Conservation (phyloP, 352 stramenopile genomes). For the Globisporangium heterothallicum region DNA sequence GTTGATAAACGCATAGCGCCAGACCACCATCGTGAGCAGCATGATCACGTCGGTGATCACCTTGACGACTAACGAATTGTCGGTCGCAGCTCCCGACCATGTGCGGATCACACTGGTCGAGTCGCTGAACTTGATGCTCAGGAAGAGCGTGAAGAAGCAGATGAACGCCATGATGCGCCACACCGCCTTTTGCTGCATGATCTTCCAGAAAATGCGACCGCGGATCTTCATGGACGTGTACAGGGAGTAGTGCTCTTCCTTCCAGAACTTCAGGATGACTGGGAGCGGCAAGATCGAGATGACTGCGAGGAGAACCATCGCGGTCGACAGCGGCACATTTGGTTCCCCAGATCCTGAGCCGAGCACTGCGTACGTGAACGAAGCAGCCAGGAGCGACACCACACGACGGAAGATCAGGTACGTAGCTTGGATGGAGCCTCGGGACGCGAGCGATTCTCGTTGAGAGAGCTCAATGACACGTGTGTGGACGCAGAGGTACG, state of each 20-base stretch:
- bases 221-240: conserved; percentile 55
- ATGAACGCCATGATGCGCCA: conserved; percentile 54
- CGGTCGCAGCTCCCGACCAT: conserved; percentile 9
- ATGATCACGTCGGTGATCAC: conserved; percentile 14
- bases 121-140: conserved; percentile 26
- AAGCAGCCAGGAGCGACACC: conserved; percentile 45
- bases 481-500: conserved; percentile 57
- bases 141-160: conserved; percentile 43
- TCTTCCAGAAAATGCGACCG: conserved; percentile 64
- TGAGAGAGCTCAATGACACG: conserved; percentile 61
- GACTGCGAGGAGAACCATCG: conserved; percentile 45
- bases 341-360: conserved; percentile 21
- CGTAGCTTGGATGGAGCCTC: conserved; percentile 46
- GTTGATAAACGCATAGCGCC: conserved; percentile 23
- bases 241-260: conserved; percentile 60
- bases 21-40: conserved; percentile 17
- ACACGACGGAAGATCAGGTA: conserved; percentile 62
- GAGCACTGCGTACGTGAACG: conserved; percentile 45
- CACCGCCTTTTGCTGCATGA: conserved; percentile 73
- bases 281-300: conserved; percentile 48
- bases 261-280: conserved; percentile 49
- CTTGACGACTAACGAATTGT: conserved; percentile 19
- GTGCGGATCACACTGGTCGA: conserved; percentile 6
- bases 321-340: conserved; percentile 33
- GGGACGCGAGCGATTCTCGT: conserved; percentile 48